These are phyloP conservation scores for Phascolomyces articulosus DNA, from an alignment of 371 early-diverging fungal genomes.

Conservation along the genomic window DNA sequence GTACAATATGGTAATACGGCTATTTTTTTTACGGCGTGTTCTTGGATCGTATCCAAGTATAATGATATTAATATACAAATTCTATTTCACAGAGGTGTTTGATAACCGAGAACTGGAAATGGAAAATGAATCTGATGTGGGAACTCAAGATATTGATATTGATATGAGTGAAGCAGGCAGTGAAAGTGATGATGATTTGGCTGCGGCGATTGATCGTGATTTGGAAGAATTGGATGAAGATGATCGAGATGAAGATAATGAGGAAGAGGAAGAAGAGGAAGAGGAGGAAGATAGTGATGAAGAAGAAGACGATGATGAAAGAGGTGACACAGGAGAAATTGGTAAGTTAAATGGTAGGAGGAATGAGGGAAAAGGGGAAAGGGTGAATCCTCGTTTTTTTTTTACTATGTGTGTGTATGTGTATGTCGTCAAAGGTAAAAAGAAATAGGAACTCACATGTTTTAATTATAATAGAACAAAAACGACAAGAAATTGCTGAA, in stretches of 20 bases:
- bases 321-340: conserved; percentile 42
- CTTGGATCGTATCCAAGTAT: no score
- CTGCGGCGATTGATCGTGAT: conserved; percentile 51
- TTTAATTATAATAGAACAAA: conserved; percentile 35
- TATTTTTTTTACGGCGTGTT: neutral
- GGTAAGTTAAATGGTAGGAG: no score
- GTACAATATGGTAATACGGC: conserved; percentile 62
- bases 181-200: conserved; percentile 52
- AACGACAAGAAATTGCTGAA: conserved; percentile 55
- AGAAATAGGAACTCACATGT: neutral
- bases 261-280: conserved; percentile 47
- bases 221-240: conserved; percentile 50
- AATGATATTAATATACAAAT: neutral
- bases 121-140: conserved; percentile 45
- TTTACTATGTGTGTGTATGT: no score
- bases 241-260: conserved; percentile 40
- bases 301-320: conserved; percentile 51
- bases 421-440: no score
- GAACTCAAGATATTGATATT: conserved; percentile 54
- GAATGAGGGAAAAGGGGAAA: no score
- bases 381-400: neutral
- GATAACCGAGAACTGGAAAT: conserved; percentile 47
- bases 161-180: conserved; percentile 48
- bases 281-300: conserved; percentile 46
- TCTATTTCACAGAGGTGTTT: conserved; percentile 41